Percentiles rank a stretch among this genome's conserved stretches.
These are phyloP conservation scores for Acrasis kona DNA, from an alignment of 78 protist genomes.

Conservation along the genomic window DNA sequence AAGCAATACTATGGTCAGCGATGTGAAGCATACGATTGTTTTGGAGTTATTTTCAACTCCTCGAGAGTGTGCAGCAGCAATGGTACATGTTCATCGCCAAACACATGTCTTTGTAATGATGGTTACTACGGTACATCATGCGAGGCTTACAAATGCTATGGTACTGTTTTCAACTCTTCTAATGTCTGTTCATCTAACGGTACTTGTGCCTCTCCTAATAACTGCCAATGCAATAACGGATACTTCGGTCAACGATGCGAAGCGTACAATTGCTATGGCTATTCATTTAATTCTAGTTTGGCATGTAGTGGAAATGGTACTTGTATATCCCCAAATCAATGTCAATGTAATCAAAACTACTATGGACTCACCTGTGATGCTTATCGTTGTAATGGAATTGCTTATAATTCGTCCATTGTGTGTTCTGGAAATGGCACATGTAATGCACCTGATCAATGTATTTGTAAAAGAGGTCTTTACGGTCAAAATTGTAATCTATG, in stretches of 20 bases:
- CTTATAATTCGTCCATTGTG: not conserved
- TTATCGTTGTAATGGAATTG: not conserved
- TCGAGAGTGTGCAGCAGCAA: not conserved
- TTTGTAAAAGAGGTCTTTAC: not conserved
- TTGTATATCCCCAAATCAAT: not conserved
- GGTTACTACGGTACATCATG: not conserved
- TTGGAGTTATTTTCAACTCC: not conserved
- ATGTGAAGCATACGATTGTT: not conserved
- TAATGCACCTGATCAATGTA: not conserved
- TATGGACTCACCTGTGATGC: not conserved
- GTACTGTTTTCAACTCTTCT: not conserved
- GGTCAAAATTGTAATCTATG: not conserved
- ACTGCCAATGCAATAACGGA: not conserved
- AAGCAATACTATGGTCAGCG: not conserved
- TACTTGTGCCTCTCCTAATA: not conserved
- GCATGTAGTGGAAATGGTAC: not conserved
- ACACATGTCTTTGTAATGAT: not conserved
- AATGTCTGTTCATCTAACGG: not conserved
- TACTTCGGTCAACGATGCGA: not conserved
- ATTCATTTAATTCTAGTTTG: not conserved
- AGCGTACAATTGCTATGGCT: not conserved
- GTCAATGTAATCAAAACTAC: not conserved
- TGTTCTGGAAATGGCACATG: not conserved
- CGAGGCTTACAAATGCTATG: not conserved
- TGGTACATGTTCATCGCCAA: not conserved